phyloP scores from a whole-genome alignment of 2,329 filamentous ascomycete species.

The Dactylellina parvicollis region DNA sequence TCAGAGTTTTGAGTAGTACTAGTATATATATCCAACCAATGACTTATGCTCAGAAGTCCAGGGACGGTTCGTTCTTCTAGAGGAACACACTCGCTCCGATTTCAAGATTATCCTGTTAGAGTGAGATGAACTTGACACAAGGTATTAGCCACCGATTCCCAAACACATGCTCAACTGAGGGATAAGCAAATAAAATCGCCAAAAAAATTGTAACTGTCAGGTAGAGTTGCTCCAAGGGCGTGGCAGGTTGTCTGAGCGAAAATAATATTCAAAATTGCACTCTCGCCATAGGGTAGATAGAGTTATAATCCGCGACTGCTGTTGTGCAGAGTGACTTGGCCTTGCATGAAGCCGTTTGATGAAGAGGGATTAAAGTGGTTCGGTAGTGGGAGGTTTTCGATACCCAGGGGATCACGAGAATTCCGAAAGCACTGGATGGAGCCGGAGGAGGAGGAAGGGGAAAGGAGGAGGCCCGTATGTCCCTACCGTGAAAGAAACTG shows the following conservation, averaged over 20 bases:
- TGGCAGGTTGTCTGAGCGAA: not conserved
- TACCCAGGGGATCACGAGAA: slow-evolving; percentile 42
- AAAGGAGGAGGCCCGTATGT: not conserved
- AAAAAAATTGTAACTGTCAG: not conserved
- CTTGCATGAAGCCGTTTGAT: slow-evolving; percentile 29
- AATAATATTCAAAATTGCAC: not conserved
- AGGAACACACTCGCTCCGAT: not conserved
- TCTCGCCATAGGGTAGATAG: not conserved
- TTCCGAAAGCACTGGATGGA: slow-evolving; percentile 5
- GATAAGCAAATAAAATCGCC: slow-evolving; percentile 8
- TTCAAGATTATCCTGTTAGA: slow-evolving; percentile 9
- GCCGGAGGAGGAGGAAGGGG: not conserved
- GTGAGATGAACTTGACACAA: slow-evolving; percentile 15
- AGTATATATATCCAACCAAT: slow-evolving; percentile 12
- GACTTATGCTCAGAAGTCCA: not conserved
- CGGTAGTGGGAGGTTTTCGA: not conserved
- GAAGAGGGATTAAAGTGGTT: slow-evolving; percentile 25
- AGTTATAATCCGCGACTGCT: slow-evolving; percentile 22
- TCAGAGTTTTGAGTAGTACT: not conserved
- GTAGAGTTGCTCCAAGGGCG: not conserved
- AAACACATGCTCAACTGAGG: slow-evolving; percentile 38
- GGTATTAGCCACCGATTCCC: slow-evolving; percentile 30
- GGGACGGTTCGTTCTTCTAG: not conserved
- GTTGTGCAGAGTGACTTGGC: slow-evolving; percentile 50
- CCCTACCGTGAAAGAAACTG: not conserved